These are phyloP conservation scores for Komagataella kurtzmanii DNA, from an alignment of 805 yeast species.

Conservation along the genomic window DNA sequence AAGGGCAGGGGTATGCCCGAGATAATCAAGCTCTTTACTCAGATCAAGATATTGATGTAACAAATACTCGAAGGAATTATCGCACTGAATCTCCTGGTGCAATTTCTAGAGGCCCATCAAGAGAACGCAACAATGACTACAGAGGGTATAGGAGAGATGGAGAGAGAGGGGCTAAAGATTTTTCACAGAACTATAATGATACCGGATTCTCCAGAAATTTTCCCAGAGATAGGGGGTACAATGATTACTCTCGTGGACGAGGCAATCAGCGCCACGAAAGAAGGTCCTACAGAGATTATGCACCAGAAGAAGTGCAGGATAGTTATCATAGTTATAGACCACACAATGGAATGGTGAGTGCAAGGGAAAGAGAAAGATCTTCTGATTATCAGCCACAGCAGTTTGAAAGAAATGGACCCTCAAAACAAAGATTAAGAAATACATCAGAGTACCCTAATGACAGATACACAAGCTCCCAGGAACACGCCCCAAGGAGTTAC, in stretches of 20 bases:
- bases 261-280: not conserved
- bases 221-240: not conserved
- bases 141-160: conserved; percentile 5
- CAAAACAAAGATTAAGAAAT: conserved; percentile 10
- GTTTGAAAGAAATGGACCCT: conserved; percentile 6
- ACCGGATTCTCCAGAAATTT: not conserved
- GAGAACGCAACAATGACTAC: conserved; percentile 5
- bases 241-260: not conserved
- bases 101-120: conserved; percentile 6
- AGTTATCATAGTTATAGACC: not conserved
- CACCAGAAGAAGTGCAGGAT: not conserved
- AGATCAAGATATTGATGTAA: conserved; percentile 7
- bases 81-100: conserved; percentile 7
- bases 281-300: not conserved
- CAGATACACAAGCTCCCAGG: conserved; percentile 6
- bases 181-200: not conserved
- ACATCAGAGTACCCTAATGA: conserved; percentile 9
- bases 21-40: conserved; percentile 6
- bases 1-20: conserved; percentile 3
- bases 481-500: conserved; percentile 7
- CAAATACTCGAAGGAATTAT: conserved; percentile 6
- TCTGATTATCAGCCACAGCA: not conserved
- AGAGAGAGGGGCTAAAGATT: conserved; percentile 4
- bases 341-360: not conserved
- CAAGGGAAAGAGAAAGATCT: conserved; percentile 1